Evolutionary conservation across 176 grass and related monocot genomes (phyloP), one percentile per base, ranked within the genome.

Genomic region (Musa schizocarpa): DNA sequence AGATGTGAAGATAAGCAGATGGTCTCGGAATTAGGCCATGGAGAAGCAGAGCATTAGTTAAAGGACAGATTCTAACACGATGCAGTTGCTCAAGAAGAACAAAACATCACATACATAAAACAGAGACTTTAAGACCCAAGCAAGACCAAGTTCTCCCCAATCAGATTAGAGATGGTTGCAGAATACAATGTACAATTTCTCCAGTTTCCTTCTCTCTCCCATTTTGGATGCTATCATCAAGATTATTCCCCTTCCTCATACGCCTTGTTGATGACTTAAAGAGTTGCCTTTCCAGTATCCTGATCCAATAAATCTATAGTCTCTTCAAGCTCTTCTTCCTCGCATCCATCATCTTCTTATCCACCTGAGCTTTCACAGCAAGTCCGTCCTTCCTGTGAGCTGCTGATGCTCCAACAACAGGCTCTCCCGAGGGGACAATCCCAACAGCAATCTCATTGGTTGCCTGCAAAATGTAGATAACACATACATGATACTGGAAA

Each of bases 311-410:
- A 26, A 11, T 26, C 79, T 80, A 91, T 23, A 97, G 61, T 87
- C 90, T 91, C 82, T 93, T 98, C 84, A 91, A 73, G 80, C 90
- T 89, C 76, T 89, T 98, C 90, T 94, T 94, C 81, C 90, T 87
- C 9, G 88, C 90, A 75, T 98, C 95, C 14, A 81, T 84, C 82
- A 80, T 98, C 86, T 87, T 97, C 82, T 91, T 98, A 78, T 98
- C 95, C 0, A 77, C 65, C 17, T 83, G 59, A 66, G 22, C 25
- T 80, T 89, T 94, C 3, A 24, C 66, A 11, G 75, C 76, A 12
- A 50, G 53, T 24, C 65, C 81, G 21, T 82, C 83, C 82, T 96
- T 96, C 76, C 61, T 87, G 29, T 71, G 80, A 21, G 22, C 52
- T 17, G 54, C 50, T 0, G 90, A 87, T 79, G 84, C 58, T 22